These are phyloP conservation scores for Wallacemonas collosoma DNA, from an alignment of 208 protist species.

Conservation along the genomic window DNA sequence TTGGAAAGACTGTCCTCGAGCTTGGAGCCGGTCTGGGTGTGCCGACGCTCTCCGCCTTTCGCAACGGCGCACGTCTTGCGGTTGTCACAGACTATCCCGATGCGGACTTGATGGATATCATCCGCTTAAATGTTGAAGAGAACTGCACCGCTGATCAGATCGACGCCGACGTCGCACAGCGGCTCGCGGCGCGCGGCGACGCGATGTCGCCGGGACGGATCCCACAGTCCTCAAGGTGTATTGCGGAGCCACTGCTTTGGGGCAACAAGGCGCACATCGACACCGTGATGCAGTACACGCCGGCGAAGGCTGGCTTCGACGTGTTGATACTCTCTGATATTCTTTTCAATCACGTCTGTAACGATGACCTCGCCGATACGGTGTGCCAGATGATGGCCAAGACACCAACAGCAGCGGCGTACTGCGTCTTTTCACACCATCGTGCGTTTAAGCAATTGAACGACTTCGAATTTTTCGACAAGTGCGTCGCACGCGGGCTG, in stretches of 20 bases:
- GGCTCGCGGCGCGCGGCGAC: constrained; percentile 15
- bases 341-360: constrained; percentile 92
- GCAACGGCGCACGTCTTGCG: constrained; percentile 67
- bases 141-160: constrained; percentile 57
- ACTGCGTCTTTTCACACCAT: constrained; percentile 92
- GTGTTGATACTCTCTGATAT: constrained; percentile 90
- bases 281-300: constrained; percentile 57
- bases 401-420: constrained; percentile 53
- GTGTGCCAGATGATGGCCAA: constrained; percentile 42
- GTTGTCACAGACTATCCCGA: constrained; percentile 90
- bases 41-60: constrained; percentile 67
- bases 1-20: constrained; percentile 76
- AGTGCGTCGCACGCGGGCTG: constrained; percentile 72
- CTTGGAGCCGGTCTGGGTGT: constrained; percentile 87
- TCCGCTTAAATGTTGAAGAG: constrained; percentile 67
- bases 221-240: constrained; percentile 14
- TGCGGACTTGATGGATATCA: constrained; percentile 67
- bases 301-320: constrained; percentile 64
- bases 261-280: constrained; percentile 78
- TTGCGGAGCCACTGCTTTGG: constrained; percentile 83
- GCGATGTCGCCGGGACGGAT: neutral
- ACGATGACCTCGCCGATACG: constrained; percentile 81
- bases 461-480: constrained; percentile 89
- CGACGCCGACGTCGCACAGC: constrained; percentile 48
- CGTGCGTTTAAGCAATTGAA: constrained; percentile 83